Conservation (phyloP, 2,329 filamentous ascomycete genomes). For the Trichothecium roseum region DNA sequence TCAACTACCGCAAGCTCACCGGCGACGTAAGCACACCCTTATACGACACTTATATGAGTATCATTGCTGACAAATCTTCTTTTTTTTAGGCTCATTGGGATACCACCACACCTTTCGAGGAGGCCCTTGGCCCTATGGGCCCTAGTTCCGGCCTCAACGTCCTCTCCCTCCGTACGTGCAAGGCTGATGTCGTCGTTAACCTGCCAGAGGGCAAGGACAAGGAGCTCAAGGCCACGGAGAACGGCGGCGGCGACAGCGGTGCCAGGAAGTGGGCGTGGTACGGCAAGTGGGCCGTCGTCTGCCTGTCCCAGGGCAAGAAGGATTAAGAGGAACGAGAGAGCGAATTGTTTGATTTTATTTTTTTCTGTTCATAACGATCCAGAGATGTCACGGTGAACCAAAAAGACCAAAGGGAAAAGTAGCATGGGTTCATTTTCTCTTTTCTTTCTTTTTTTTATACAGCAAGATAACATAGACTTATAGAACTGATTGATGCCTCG, state of each 20-base stretch:
- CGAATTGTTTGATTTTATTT: neutral
- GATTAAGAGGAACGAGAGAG: constrained; percentile 1
- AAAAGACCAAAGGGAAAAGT: constrained; percentile 1
- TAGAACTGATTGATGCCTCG: neutral
- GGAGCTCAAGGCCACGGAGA: constrained; percentile 56
- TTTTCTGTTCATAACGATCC: neutral
- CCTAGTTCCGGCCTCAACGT: constrained; percentile 73
- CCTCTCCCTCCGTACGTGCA: constrained; percentile 84
- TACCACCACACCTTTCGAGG: constrained; percentile 72
- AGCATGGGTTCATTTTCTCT: neutral
- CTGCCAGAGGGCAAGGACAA: constrained; percentile 77
- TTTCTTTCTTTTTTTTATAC: neutral
- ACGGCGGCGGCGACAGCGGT: constrained; percentile 59
- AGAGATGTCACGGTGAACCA: neutral
- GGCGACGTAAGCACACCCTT: constrained; percentile 57
- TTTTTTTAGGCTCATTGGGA: constrained; percentile 53
- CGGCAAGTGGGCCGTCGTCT: constrained; percentile 94
- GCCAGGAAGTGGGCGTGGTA: constrained; percentile 87
- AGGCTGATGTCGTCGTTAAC: constrained; percentile 90
- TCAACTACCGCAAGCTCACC: constrained; percentile 92
- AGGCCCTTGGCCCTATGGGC: constrained; percentile 79
- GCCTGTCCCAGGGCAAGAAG: constrained; percentile 22
- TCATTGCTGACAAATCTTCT: neutral
- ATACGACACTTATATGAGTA: neutral
- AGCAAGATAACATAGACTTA: neutral